Conservation (phyloP, 108 stramenopile genomes). For the Poteriospumella lacustris region DNA sequence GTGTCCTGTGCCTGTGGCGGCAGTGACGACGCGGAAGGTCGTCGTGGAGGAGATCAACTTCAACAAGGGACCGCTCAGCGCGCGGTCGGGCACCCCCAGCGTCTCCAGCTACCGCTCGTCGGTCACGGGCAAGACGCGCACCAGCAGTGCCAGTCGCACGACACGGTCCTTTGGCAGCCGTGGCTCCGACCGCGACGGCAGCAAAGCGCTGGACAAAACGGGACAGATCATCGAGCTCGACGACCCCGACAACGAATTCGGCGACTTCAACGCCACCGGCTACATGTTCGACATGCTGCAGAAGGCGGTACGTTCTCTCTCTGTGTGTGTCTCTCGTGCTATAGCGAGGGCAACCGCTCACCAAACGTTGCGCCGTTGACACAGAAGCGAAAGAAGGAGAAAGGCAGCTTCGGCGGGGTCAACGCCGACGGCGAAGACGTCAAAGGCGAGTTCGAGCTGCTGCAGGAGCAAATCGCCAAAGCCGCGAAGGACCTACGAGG, state of each 20-base stretch:
- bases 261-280: background rate
- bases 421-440: too few relatives aligned
- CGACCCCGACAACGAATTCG: background rate
- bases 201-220: background rate
- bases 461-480: background rate
- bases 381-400: too few relatives aligned
- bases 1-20: background rate
- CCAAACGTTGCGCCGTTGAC: too few relatives aligned
- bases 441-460: background rate
- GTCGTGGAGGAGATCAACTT: background rate
- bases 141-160: background rate
- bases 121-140: background rate
- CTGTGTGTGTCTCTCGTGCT: too few relatives aligned
- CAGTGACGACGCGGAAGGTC: background rate
- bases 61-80: background rate
- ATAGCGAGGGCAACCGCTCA: too few relatives aligned
- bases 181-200: too few relatives aligned
- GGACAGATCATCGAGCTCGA: constrained; percentile 14
- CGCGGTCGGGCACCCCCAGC: background rate
- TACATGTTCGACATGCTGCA: background rate
- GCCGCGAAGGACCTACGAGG: background rate
- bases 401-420: too few relatives aligned
- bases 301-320: background rate
- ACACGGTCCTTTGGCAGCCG: too few relatives aligned
- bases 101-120: constrained; percentile 12